Base-by-base conservation (phyloP, 2,329 filamentous ascomycete genomes). In the Fusarium nygamai region DNA sequence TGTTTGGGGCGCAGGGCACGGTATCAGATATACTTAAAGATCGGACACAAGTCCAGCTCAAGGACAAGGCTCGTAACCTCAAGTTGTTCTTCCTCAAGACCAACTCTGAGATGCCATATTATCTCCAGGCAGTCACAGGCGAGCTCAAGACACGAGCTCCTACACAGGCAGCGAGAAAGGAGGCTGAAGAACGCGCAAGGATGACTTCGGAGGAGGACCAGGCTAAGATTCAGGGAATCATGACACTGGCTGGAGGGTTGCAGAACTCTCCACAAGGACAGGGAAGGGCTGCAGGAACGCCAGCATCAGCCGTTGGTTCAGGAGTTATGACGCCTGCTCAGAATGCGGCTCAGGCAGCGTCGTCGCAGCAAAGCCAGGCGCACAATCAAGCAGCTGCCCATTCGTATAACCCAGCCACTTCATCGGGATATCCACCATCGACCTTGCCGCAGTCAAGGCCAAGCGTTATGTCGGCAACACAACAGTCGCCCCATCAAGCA, bases 81-180 rank as follows among this genome's bases (percentile, higher is more conserved):
- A 98, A 97, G 82, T 84, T 98, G 0, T 97, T 96, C 84, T 97
- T 97, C 82, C 85, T 98, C 61, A 98, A 98, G 85, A 96, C 93
- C 24, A 94, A 94, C 60, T 95, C 94, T 10, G 95, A 98, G 78
- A 95, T 98, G 81, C 95, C 95, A 0, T 94, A 93, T 77, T 96
- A 96, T 76, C 84, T 98, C 29, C 92, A 95, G 78, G 93, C 93
- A 36, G 95, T 98, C 17, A 98, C 95, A 0, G 95, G 95, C 8
- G 95, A 98, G 82, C 85, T 98, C 43, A 96, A 96, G 83, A 97
- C 95, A 0, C 87, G 94, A 22, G 94, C 94, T 0, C 94, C 94
- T 0, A 92, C 90, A 4, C 91, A 93, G 79, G 91, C 91, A n/a
- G 91, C 91, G 0, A 85, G 90, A 29, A 92, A 92, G 73, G 91